Conservation (phyloP, 331 rosid species). For the Rosa hybrid region DNA sequence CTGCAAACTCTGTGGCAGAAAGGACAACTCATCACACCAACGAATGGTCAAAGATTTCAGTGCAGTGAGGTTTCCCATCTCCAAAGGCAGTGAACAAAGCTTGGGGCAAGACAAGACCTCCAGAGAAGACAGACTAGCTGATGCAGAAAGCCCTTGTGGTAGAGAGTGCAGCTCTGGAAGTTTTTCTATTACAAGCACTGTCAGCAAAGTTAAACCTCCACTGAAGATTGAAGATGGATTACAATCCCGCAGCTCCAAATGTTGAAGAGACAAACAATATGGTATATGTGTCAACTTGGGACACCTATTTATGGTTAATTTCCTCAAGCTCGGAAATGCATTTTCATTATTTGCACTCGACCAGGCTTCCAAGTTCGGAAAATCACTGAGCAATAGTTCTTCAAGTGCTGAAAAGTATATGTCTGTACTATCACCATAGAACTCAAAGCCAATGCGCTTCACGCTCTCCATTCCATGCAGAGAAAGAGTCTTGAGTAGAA, state of each 20-base stretch:
- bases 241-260: conserved; percentile 16
- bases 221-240: neutral
- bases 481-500: conserved; percentile 12
- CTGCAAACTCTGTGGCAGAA: neutral
- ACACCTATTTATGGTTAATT: neutral
- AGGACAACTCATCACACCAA: neutral
- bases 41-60: conserved; percentile 1
- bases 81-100: neutral
- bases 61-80: conserved; percentile 14
- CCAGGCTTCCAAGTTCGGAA: neutral
- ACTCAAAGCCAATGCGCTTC: neutral
- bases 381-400: conserved; percentile 1
- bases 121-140: neutral
- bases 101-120: conserved; percentile 19
- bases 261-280: neutral
- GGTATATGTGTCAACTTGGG: neutral
- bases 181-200: neutral
- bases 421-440: neutral
- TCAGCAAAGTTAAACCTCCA: conserved; percentile 3
- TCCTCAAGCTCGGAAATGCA: conserved; percentile 12
- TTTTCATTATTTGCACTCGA: neutral
- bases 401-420: neutral
- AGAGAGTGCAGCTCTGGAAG: too few species aligned
- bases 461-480: conserved; percentile 11
- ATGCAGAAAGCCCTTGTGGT: too few species aligned